Percentiles rank a stretch among this genome's conserved stretches.
These are phyloP conservation scores for Amesomyces nigricolor DNA, from an alignment of 2,329 filamentous ascomycete genomes.

Conservation along the genomic window DNA sequence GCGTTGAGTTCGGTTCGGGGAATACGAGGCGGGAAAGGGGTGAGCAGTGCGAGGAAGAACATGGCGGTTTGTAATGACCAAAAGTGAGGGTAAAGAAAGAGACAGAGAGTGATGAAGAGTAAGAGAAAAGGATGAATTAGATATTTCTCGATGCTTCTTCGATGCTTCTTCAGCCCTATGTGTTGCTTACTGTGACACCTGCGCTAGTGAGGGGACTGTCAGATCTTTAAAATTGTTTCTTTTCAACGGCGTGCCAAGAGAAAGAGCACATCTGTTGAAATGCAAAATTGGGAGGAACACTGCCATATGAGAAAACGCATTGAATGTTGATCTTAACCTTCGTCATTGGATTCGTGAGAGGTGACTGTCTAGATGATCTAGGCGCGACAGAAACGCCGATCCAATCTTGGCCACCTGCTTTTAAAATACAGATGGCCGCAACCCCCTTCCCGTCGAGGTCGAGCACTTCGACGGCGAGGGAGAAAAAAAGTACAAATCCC, in stretches of 20 bases:
- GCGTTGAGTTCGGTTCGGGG: background rate
- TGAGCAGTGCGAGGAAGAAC: background rate
- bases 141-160: no score
- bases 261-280: background rate
- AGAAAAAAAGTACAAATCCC: background rate
- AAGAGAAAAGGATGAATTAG: background rate
- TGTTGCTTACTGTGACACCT: background rate
- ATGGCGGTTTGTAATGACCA: no score
- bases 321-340: background rate
- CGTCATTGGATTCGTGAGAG: constrained; percentile 8
- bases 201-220: constrained; percentile 14
- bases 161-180: constrained; percentile 7
- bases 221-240: constrained; percentile 15
- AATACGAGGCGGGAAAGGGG: background rate
- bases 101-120: no score
- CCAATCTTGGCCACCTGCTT: no score
- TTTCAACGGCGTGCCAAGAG: constrained; percentile 1
- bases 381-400: background rate
- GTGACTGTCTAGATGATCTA: constrained; percentile 1
- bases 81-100: no score
- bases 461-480: constrained; percentile 13
- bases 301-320: background rate
- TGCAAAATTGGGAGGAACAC: background rate
- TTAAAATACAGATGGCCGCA: no score
- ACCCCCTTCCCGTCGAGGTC: background rate